These are phyloP conservation scores for Zalaria obscura DNA, from an alignment of 2,329 filamentous ascomycete genomes.

Conservation along the genomic window DNA sequence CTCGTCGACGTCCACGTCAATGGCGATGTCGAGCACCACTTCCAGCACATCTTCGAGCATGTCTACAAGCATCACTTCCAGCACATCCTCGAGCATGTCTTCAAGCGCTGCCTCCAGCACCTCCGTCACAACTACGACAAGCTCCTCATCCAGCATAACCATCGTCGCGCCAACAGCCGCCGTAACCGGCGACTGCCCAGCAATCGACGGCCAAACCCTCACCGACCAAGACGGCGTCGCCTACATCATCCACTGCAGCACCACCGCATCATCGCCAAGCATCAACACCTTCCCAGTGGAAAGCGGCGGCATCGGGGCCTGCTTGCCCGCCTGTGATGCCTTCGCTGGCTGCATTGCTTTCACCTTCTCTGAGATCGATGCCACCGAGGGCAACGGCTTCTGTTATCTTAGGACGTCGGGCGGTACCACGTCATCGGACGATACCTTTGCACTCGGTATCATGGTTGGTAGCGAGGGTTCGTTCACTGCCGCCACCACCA, in stretches of 20 bases:
- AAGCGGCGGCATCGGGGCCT: constrained; percentile 5
- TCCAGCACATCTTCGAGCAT: background rate
- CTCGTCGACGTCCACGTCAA: background rate
- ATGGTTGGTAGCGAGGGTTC: background rate
- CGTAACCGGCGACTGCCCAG: constrained; percentile 3
- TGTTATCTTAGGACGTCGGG: constrained; percentile 4
- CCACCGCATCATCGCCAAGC: background rate
- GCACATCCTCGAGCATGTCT: background rate
- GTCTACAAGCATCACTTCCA: background rate
- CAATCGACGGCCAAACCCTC: constrained; percentile 5
- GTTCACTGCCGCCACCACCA: constrained; percentile 1
- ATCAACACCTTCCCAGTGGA: background rate
- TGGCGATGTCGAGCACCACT: background rate
- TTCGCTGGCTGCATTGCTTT: constrained; percentile 8
- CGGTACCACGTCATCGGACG: background rate
- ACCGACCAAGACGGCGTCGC: constrained; percentile 4
- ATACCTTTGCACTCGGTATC: background rate
- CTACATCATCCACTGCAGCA: constrained; percentile 6
- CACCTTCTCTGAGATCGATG: constrained; percentile 8
- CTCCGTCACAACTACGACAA: background rate
- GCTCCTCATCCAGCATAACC: background rate
- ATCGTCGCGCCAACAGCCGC: background rate
- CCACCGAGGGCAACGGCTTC: constrained; percentile 2
- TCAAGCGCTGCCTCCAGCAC: background rate
- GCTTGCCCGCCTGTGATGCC: constrained; percentile 10